Evolutionary conservation across 164 flowering plant species (phyloP).

Genomic region (Tetracentron sinense): DNA sequence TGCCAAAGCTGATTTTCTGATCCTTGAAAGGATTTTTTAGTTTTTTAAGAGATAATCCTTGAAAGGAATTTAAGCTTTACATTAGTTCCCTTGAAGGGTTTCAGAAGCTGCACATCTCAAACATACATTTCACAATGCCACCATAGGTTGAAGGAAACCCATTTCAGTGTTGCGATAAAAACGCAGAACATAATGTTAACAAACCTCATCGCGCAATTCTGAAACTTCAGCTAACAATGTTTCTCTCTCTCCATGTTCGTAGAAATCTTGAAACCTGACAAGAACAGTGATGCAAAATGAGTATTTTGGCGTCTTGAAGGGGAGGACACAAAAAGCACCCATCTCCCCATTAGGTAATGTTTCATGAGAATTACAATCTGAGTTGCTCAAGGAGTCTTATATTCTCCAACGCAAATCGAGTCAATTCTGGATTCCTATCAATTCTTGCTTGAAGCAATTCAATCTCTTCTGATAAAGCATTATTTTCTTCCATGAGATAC

Average conservation of each 20-base stretch:
- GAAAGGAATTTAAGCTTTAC: constrained; percentile 15
- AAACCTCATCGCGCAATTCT: constrained; percentile 62
- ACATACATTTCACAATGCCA: constrained; percentile 7
- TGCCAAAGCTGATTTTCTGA: constrained; percentile 27
- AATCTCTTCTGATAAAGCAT: constrained; percentile 53
- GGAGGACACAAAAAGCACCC: constrained; percentile 5
- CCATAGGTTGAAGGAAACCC: neutral
- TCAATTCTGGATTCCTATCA: constrained; percentile 59
- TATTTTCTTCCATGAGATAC: constrained; percentile 64
- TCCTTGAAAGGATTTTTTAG: no score
- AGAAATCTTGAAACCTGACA: constrained; percentile 59
- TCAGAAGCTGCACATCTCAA: constrained; percentile 44
- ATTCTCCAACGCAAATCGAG: constrained; percentile 60
- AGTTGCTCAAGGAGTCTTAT: constrained; percentile 57
- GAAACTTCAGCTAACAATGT: constrained; percentile 57
- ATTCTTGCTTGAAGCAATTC: constrained; percentile 50
- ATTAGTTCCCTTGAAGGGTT: constrained; percentile 22
- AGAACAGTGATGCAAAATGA: constrained; percentile 13
- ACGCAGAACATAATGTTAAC: neutral
- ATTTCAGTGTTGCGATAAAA: neutral
- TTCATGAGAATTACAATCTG: constrained; percentile 36
- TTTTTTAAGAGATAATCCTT: no score
- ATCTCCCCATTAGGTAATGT: neutral
- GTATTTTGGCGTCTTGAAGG: neutral
- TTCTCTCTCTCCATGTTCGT: constrained; percentile 65